A percentile compares a stretch with the other conserved stretches of the same genome.
These are phyloP conservation scores for Fusarium lyarnte DNA, from an alignment of 2,329 filamentous ascomycete genomes.

Conservation along the genomic window DNA sequence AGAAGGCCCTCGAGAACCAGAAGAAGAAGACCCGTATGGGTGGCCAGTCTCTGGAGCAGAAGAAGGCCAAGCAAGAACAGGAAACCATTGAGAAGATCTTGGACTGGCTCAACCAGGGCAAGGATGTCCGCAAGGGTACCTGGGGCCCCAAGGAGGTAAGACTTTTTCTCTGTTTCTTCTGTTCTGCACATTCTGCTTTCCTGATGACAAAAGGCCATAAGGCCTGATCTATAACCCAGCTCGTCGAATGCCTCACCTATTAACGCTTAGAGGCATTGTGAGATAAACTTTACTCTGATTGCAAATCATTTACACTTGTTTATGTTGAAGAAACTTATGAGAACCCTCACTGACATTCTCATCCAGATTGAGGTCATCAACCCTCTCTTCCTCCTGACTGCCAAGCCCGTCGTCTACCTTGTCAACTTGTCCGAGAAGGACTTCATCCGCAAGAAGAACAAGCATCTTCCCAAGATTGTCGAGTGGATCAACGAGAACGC, in stretches of 20 bases:
- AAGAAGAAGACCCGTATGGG: conserved; percentile 95
- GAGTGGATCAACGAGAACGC: conserved; percentile 96
- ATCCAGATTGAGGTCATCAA: conserved; percentile 94
- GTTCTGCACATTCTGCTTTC: conserved; percentile 47
- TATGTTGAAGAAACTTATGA: background rate
- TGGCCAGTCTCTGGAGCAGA: conserved; percentile 95
- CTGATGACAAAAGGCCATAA: conserved; percentile 98
- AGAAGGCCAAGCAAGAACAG: conserved; percentile 95
- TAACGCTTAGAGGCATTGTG: conserved; percentile 82
- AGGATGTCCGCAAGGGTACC: conserved; percentile 89
- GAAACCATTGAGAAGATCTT: conserved; percentile 92
- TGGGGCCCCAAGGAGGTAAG: conserved; percentile 97
- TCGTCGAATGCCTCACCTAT: conserved; percentile 90
- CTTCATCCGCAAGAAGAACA: conserved; percentile 99
- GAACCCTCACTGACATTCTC: conserved; percentile 38
- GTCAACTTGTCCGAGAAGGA: conserved; percentile 98
- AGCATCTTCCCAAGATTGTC: conserved; percentile 91
- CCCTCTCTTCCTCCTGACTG: conserved; percentile 91
- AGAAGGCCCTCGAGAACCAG: conserved; percentile 91
- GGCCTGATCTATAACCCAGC: conserved; percentile 98
- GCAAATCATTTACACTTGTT: conserved; percentile 23
- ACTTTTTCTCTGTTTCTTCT: conserved; percentile 20
- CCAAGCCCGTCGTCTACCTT: conserved; percentile 96
- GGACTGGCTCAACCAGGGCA: conserved; percentile 83
- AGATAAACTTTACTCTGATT: conserved; percentile 85